phyloP scores from a whole-genome alignment of 1,284 basidiomycete genomes.

The Apiotrichum domesticum region DNA sequence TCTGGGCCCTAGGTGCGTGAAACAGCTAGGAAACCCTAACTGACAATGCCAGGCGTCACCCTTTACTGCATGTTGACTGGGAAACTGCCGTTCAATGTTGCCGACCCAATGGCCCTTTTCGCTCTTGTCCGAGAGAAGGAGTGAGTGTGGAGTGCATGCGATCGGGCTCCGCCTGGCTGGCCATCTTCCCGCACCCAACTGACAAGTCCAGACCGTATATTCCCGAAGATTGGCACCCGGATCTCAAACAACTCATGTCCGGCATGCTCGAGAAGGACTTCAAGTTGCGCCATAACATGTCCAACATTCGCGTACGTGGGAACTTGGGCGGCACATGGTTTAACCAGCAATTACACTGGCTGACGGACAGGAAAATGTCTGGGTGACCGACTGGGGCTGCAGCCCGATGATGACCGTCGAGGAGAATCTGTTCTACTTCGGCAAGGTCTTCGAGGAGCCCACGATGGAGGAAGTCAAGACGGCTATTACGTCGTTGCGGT shows the following conservation, averaged over 20 bases:
- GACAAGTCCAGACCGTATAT: constrained; percentile 34
- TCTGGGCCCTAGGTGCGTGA: constrained; percentile 52
- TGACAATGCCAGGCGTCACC: constrained; percentile 47
- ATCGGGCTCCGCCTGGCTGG: too few species aligned
- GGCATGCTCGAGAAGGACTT: constrained; percentile 47
- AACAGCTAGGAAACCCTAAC: not conserved
- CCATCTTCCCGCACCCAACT: too few species aligned
- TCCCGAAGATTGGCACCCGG: constrained; percentile 39
- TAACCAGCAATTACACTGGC: not conserved
- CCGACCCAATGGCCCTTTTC: constrained; percentile 51
- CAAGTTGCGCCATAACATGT: constrained; percentile 37
- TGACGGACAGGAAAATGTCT: constrained; percentile 43
- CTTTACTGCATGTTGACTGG: constrained; percentile 54
- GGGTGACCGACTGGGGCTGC: constrained; percentile 43
- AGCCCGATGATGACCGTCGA: constrained; percentile 40
- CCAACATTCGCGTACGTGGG: constrained; percentile 38
- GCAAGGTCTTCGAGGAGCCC: constrained; percentile 47
- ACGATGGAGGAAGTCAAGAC: constrained; percentile 45
- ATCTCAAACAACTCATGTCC: constrained; percentile 40
- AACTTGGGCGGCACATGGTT: too few species aligned
- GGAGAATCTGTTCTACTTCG: constrained; percentile 45
- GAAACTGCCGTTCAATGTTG: constrained; percentile 50
- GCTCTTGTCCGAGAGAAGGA: constrained; percentile 48
- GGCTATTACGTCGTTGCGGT: constrained; percentile 41
- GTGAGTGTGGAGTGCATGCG: constrained; percentile 31